These are phyloP conservation scores for Fraxinus angustifolia DNA, from an alignment of 305 asterid species.

Conservation along the genomic window DNA sequence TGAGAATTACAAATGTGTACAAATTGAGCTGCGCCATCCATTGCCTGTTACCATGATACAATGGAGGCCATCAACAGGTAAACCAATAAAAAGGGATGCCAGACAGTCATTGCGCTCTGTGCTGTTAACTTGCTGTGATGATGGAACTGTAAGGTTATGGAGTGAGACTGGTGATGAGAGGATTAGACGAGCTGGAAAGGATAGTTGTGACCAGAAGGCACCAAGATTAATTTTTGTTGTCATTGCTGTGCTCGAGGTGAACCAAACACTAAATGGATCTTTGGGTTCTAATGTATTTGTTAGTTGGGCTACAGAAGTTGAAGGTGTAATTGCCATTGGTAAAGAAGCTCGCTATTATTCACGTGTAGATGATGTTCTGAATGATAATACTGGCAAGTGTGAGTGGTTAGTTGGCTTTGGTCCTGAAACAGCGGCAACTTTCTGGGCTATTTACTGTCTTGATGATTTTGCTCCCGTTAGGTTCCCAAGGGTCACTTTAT, in stretches of 20 bases:
- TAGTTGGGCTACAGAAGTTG: conserved; percentile 74
- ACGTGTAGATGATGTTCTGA: conserved; percentile 46
- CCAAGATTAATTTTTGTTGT: conserved; percentile 55
- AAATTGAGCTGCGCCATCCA: conserved; percentile 71
- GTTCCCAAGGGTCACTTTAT: conserved; percentile 82
- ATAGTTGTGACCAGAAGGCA: conserved; percentile 51
- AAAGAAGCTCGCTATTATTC: conserved; percentile 45
- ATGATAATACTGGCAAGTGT: conserved; percentile 67
- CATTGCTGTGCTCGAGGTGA: conserved; percentile 75
- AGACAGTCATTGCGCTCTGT: conserved; percentile 48
- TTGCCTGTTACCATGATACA: conserved; percentile 78
- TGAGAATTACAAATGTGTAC: conserved; percentile 38
- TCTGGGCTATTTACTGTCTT: conserved; percentile 93
- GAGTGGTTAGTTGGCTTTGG: conserved; percentile 93
- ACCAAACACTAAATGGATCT: conserved; percentile 58
- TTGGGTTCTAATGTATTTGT: conserved; percentile 64
- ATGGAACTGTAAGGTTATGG: conserved; percentile 94
- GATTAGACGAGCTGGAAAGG: conserved; percentile 65
- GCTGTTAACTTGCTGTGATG: conserved; percentile 79
- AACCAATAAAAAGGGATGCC: conserved; percentile 45
- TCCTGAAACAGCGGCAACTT: conserved; percentile 49
- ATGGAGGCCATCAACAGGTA: conserved; percentile 84
- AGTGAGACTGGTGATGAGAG: conserved; percentile 83
- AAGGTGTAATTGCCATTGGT: conserved; percentile 45
- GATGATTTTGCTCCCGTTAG: conserved; percentile 88